Evolutionary conservation across 352 stramenopile species (phyloP), one percentile per base, ranked within the genome.

Genomic region (Globisporangium alternatum): DNA sequence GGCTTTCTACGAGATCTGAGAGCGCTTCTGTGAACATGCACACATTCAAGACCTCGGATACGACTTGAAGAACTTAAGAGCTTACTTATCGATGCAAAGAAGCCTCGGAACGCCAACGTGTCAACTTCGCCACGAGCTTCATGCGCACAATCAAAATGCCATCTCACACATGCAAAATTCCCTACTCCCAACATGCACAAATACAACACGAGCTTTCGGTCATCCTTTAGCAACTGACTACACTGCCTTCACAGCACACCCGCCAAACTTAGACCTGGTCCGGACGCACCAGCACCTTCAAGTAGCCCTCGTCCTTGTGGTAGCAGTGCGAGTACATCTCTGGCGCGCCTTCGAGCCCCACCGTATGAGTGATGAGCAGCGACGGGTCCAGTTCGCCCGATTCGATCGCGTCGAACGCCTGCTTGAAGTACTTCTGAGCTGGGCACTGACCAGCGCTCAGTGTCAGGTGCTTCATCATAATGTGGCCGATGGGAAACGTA

Each of bases 271-370:
- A 55, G 13, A 41, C 75, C 30, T 80, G 57, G 30, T 78, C 69
- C 25, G 79, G 79, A 47, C 71, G 71, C 31, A 86, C 75, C 15
- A 89, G 67, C 49, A 89, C 81, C 64, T 91, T 91, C 60, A 91
- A 39, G 43, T 75, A 87, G 0, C 67, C 72, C 39, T 81, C 69
- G 51, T 88, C 77, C 65, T 90, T 85, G 61, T 87, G 85, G 52
- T 60, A 77, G 21, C 81, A 77, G 43, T 77, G 71, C 3, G 60
- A 65, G 63, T 90, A 89, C 17, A 72, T 74, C 39, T 87, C 71
- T 5, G 83, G 71, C 48, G 80, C 67, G 28, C 87, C 80, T 25
- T 89, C 79, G 5, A 91, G 67, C 25, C 70, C 68, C 33, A 86
- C 66, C 30, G 72, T 71, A 66, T 91, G 79, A 35, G 69, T 89